These are phyloP conservation scores for Sugiyamaella xylanicola DNA, from an alignment of 1,139 yeast species.

Conservation along the genomic window DNA sequence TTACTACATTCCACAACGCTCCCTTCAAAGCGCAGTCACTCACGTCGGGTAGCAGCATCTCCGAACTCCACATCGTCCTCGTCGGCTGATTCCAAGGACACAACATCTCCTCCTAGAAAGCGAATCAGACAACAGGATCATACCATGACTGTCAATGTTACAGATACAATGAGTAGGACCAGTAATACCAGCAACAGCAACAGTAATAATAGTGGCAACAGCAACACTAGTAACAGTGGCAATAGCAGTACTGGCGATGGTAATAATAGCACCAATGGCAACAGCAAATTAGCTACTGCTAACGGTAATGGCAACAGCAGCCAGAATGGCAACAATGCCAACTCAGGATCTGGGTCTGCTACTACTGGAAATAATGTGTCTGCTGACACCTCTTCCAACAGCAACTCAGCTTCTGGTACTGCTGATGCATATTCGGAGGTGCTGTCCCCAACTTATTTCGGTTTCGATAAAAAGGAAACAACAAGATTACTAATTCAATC, in stretches of 20 bases:
- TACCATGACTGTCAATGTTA: slow-evolving; percentile 9
- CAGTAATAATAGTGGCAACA: background rate
- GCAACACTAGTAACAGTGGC: background rate
- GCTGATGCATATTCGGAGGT: slow-evolving; percentile 7
- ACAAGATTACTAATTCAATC: slow-evolving; percentile 54
- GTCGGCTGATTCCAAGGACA: background rate
- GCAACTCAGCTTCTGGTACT: background rate
- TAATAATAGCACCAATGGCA: background rate
- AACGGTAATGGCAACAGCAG: slow-evolving; percentile 6
- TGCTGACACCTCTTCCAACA: background rate
- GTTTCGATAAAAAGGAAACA: slow-evolving; percentile 47
- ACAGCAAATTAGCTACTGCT: background rate
- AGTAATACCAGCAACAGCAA: slow-evolving; percentile 1
- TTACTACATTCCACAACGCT: slow-evolving; percentile 5
- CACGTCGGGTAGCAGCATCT: slow-evolving; percentile 16
- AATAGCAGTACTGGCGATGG: background rate
- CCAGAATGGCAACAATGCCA: background rate
- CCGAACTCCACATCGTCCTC: background rate
- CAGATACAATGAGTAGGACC: background rate
- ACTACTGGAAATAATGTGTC: too few relatives aligned
- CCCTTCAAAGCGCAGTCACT: slow-evolving; percentile 12
- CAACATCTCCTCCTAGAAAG: slow-evolving; percentile 12
- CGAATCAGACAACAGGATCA: background rate
- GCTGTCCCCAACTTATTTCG: slow-evolving; percentile 27
- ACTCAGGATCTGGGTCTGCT: background rate